Evolutionary conservation across 1,284 basidiomycete species (phyloP), one percentile per base, ranked within the genome.

Genomic region (Ustilago nuda): DNA sequence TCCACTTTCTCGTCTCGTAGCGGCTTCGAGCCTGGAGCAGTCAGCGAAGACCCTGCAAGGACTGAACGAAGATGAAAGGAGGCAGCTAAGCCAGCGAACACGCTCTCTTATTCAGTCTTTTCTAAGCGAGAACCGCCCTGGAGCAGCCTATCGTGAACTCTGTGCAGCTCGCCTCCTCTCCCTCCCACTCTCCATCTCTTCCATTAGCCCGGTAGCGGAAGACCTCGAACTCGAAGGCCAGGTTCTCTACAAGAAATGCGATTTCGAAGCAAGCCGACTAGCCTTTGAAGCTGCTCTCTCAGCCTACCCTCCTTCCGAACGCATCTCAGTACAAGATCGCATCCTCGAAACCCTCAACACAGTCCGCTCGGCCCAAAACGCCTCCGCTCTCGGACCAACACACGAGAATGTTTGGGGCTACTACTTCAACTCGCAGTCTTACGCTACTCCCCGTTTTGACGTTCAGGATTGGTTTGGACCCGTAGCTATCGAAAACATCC

Each of bases 391-490:
- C 1, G 80, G 80, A 30, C 80, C 76, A 6, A 71, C 63, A 3
- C 74, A 72, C 48, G 72, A 74, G 19, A 60, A 70, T 33, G 74
- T 82, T 13, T 64, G 73, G 67, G 60, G 37, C 50, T 80, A 82
- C 65, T 84, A 82, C 59, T 68, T 60, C 33, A 65, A 79, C 50
- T 78, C 82, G 41, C 63, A 79, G 17, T 61, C 59, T 15, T 75
- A 79, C 17, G 54, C 73, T 12, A 76, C 75, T 5, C 81, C 81
- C 5, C 76, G 76, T 7, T 80, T 83, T 30, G 69, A 74, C 48
- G 56, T 74, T 8, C 70, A 71, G 35, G 79, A 82, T 51, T 84
- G 70, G 63, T 59, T 82, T 51, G 82, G 82, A 2, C 81, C 83
- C 2, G 67, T 84, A 2, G 59, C 53, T 17, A 79, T 84, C 36